Conservation (phyloP, 306 rosid genomes). For the Rubus parviflorus region DNA sequence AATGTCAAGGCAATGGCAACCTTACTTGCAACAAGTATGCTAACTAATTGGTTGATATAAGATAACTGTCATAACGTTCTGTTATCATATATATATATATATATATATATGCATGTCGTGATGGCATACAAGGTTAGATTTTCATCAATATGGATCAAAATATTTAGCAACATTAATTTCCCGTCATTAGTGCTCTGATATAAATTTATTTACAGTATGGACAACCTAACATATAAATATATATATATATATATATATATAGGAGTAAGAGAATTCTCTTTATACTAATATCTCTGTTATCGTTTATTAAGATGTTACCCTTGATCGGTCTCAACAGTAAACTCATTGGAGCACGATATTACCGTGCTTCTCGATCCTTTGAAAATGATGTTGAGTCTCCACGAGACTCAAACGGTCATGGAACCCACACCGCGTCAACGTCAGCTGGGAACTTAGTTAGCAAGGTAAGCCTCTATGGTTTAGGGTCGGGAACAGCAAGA, state of each 20-base stretch:
- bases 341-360: conserved; percentile 32
- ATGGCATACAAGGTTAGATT: too few relatives aligned
- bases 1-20: conserved; percentile 28
- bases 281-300: not conserved
- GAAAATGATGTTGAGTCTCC: conserved; percentile 41
- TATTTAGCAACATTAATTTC: too few relatives aligned
- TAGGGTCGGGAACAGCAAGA: conserved; percentile 24
- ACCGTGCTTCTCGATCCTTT: not conserved
- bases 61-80: too few relatives aligned
- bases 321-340: conserved; percentile 17
- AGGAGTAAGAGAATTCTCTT: too few relatives aligned
- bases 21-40: conserved; percentile 50
- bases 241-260: too few relatives aligned
- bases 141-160: too few relatives aligned
- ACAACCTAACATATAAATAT: not conserved
- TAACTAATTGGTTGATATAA: not conserved
- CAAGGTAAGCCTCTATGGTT: conserved; percentile 2
- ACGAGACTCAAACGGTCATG: conserved; percentile 54
- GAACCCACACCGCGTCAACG: conserved; percentile 53
- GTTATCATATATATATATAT: too few relatives aligned
- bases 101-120: too few relatives aligned
- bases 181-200: too few relatives aligned
- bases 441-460: conserved; percentile 41
- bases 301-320: too few relatives aligned
- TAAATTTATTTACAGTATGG: too few relatives aligned